Conservation (phyloP, 768 basidiomycete genomes). For the Tulasnella sp. region DNA sequence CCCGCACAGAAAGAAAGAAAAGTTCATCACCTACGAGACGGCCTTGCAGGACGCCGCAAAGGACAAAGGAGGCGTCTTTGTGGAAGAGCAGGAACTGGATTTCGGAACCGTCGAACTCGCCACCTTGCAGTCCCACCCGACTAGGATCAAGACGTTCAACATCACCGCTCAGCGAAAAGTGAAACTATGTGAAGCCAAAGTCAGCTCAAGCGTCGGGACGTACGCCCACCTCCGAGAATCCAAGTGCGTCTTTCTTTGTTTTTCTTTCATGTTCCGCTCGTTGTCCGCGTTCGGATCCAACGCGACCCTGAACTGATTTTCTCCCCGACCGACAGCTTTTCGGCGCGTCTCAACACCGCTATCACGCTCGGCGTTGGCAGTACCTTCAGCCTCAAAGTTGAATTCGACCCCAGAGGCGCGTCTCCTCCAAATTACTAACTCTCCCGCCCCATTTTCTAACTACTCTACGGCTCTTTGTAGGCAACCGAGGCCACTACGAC, state of each 20-base stretch:
- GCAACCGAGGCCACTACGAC: slow-evolving; percentile 12
- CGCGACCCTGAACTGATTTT: background rate
- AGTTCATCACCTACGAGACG: background rate
- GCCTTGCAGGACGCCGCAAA: background rate
- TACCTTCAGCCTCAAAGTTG: background rate
- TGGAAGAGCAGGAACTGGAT: background rate
- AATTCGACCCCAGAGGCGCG: slow-evolving; percentile 2
- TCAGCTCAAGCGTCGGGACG: background rate
- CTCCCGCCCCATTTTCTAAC: background rate
- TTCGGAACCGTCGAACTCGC: slow-evolving; percentile 1
- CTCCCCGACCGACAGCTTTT: background rate
- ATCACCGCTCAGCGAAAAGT: background rate
- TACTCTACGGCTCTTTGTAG: background rate
- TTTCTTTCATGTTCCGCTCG: background rate
- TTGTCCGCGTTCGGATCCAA: background rate
- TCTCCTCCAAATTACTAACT: background rate
- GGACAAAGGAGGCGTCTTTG: slow-evolving; percentile 1
- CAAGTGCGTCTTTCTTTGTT: background rate
- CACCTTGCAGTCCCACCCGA: background rate
- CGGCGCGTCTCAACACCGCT: background rate
- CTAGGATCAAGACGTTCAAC: background rate
- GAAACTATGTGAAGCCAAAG: background rate
- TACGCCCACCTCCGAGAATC: background rate
- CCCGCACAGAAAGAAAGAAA: background rate
- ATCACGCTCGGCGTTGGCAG: background rate